Evolutionary conservation across 441 rosid species (phyloP).

Genomic region (Jatropha multifida): DNA sequence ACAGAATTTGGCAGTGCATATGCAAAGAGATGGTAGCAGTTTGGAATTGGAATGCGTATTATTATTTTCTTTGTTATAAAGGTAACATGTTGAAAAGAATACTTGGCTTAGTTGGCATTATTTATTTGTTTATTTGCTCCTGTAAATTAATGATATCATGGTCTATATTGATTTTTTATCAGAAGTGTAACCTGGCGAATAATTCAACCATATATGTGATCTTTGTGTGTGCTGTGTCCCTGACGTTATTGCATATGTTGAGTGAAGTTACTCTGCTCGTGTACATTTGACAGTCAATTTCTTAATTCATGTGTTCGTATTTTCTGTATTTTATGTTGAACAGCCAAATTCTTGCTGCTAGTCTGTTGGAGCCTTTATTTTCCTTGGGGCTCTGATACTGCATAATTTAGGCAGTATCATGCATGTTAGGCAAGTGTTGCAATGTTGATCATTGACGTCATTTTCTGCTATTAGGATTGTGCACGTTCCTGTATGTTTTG

Average conservation of each 20-base stretch:
- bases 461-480: not conserved
- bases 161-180: not conserved
- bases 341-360: not conserved
- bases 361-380: no score
- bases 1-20: constrained; percentile 16
- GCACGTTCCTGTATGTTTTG: not conserved
- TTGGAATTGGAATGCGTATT: no score
- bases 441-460: not conserved
- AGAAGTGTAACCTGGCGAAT: not conserved
- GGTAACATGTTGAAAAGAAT: not conserved
- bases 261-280: not conserved
- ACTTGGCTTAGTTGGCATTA: not conserved
- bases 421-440: not conserved
- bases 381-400: not conserved
- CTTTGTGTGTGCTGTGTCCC: not conserved
- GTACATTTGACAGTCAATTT: not conserved
- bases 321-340: not conserved
- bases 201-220: no score
- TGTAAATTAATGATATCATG: not conserved
- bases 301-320: not conserved
- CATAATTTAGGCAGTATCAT: not conserved
- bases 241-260: not conserved
- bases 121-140: not conserved
- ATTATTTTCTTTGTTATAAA: not conserved
- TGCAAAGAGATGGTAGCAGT: constrained; percentile 13